Percentiles rank a stretch among this genome's conserved stretches.
Conservation (phyloP, 1,139 yeast genomes). For the Debaryomyces sp. region DNA sequence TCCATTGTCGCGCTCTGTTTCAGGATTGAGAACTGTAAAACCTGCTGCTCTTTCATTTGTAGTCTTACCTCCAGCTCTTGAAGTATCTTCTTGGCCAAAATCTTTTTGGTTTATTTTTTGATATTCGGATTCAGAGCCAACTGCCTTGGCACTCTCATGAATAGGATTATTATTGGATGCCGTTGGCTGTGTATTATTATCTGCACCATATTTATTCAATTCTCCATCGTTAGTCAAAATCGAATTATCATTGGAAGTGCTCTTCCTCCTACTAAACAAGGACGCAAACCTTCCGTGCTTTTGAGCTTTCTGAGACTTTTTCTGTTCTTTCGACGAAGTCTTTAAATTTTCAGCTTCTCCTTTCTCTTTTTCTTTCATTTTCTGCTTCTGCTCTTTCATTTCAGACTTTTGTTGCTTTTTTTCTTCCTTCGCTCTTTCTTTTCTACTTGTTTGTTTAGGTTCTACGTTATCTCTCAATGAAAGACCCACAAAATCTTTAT, state of each 20-base stretch:
- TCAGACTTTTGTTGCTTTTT: slow-evolving; percentile 22
- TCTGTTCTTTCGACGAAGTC: slow-evolving; percentile 8
- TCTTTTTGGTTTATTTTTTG: background rate
- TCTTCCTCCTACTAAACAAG: slow-evolving; percentile 7
- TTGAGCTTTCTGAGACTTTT: background rate
- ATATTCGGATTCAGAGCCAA: background rate
- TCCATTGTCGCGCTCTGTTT: background rate
- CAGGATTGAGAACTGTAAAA: background rate
- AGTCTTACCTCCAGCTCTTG: background rate
- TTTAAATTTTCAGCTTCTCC: slow-evolving; percentile 14
- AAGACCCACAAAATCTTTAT: slow-evolving; percentile 38
- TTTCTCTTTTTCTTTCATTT: slow-evolving; percentile 14
- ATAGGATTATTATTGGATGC: background rate
- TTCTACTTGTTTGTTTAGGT: slow-evolving; percentile 22
- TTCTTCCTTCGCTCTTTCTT: slow-evolving; percentile 40
- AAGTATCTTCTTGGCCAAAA: background rate
- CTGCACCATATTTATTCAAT: background rate
- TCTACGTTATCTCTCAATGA: slow-evolving; percentile 33
- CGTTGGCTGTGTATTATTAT: background rate
- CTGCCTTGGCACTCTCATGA: background rate
- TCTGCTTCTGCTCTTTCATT: slow-evolving; percentile 20
- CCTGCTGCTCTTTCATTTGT: background rate
- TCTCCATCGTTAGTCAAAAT: background rate
- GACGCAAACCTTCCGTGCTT: slow-evolving; percentile 6
- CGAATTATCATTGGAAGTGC: background rate